Conservation (phyloP, 352 stramenopile genomes). For the Pseudoperonospora humuli region DNA sequence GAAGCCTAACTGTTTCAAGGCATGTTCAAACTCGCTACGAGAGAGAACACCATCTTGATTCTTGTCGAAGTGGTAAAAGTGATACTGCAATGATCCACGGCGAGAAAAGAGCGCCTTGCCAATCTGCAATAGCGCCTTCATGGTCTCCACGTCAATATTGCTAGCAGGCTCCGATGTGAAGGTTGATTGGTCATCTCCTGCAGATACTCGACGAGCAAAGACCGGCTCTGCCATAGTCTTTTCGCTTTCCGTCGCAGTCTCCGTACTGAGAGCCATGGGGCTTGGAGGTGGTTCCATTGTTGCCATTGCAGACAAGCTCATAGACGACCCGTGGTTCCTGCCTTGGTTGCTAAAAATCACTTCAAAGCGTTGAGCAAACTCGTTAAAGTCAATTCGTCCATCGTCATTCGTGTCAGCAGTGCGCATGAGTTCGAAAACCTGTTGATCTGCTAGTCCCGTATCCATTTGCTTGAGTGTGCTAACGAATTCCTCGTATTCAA, state of each 20-base stretch:
- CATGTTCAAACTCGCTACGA: conserved; percentile 65
- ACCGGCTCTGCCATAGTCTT: conserved; percentile 16
- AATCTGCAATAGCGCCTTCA: conserved; percentile 68
- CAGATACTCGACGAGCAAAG: conserved; percentile 50
- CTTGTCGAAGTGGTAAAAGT: conserved; percentile 80
- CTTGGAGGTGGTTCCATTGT: conserved; percentile 12
- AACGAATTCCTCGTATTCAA: conserved; percentile 93
- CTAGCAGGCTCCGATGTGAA: conserved; percentile 44
- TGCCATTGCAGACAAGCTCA: conserved; percentile 1
- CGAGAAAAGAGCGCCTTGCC: conserved; percentile 69
- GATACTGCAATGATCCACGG: conserved; percentile 68
- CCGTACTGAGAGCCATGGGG: conserved; percentile 13
- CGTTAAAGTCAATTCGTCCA: conserved; percentile 85
- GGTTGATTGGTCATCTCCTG: conserved; percentile 47
- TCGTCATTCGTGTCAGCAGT: conserved; percentile 90
- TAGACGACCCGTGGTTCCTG: conserved; percentile 21
- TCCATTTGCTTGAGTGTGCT: conserved; percentile 87
- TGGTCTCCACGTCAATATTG: conserved; percentile 78
- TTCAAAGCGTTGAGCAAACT: conserved; percentile 88
- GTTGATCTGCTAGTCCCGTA: conserved; percentile 85
- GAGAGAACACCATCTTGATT: conserved; percentile 81
- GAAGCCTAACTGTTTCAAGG: conserved; percentile 63
- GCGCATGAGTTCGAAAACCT: conserved; percentile 91
- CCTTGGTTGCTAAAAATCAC: conserved; percentile 85
- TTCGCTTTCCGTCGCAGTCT: conserved; percentile 6